Evolutionary conservation across 1,284 basidiomycete species (phyloP).

Genomic region (Veloboletus limbatus): DNA sequence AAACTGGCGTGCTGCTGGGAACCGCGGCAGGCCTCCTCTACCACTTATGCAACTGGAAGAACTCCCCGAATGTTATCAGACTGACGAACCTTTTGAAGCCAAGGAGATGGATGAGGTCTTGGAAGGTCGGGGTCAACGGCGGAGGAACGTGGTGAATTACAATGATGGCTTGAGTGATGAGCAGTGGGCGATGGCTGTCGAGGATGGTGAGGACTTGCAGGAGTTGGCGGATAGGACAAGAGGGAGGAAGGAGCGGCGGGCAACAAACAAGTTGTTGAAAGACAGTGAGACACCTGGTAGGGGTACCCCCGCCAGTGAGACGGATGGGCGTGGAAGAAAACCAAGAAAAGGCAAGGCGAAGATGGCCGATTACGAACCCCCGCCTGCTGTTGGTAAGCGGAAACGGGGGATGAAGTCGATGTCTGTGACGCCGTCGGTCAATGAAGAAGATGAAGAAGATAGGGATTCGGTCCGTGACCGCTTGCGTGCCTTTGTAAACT

Average conservation of each 20-base stretch:
- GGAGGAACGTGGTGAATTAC: slow-evolving; percentile 85
- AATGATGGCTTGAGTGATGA: slow-evolving; percentile 95
- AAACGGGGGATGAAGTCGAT: slow-evolving; percentile 72
- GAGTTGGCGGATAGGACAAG: slow-evolving; percentile 64
- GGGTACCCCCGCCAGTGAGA: slow-evolving; percentile 62
- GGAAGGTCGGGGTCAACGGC: slow-evolving; percentile 83
- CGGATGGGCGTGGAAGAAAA: slow-evolving; percentile 58
- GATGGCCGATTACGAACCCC: slow-evolving; percentile 47
- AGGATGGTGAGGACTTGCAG: slow-evolving; percentile 85
- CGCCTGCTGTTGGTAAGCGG: slow-evolving; percentile 55
- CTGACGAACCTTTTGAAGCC: slow-evolving; percentile 74
- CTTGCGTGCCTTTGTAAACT: neutral
- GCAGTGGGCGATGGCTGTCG: slow-evolving; percentile 88
- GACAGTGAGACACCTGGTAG: slow-evolving; percentile 53
- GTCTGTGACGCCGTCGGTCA: slow-evolving; percentile 72
- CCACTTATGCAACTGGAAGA: slow-evolving; percentile 87
- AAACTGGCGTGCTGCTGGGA: slow-evolving; percentile 73
- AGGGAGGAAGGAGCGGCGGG: slow-evolving; percentile 62
- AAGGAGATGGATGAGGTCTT: slow-evolving; percentile 66
- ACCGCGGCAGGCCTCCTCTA: slow-evolving; percentile 77
- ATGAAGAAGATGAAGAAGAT: slow-evolving; percentile 68
- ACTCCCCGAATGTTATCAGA: slow-evolving; percentile 90
- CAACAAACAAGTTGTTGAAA: slow-evolving; percentile 49
- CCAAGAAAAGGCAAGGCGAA: slow-evolving; percentile 67
- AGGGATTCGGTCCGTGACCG: slow-evolving; percentile 55